These are phyloP conservation scores for Pleurotus tuber-regium DNA, from an alignment of 768 basidiomycete species.

Conservation along the genomic window DNA sequence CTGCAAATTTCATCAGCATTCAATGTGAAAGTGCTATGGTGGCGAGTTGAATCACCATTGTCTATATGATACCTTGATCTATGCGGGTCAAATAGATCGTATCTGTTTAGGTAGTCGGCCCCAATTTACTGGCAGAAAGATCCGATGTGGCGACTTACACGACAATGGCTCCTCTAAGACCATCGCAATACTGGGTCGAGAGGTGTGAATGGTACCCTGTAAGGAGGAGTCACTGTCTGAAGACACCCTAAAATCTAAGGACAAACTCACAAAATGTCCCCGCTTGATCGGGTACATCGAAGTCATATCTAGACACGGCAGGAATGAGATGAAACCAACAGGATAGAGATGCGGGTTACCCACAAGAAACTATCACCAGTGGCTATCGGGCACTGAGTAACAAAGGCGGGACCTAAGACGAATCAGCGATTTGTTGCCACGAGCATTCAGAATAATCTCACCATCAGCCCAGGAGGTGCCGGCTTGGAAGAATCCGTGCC, in stretches of 20 bases:
- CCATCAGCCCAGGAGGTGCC: constrained; percentile 34
- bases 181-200: constrained; percentile 31
- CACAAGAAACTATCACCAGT: constrained; percentile 38
- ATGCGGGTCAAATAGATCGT: constrained; percentile 44
- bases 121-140: constrained; percentile 18
- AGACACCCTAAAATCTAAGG: neutral
- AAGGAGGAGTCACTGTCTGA: constrained; percentile 37
- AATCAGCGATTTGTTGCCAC: neutral
- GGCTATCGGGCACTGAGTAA: constrained; percentile 43
- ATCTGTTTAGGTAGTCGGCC: constrained; percentile 36
- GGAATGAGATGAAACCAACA: constrained; percentile 41
- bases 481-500: constrained; percentile 32
- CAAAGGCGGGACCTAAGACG: neutral
- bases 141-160: neutral
- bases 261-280: constrained; percentile 28
- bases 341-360: neutral
- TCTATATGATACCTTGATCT: constrained; percentile 31
- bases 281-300: constrained; percentile 32
- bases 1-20: constrained; percentile 14
- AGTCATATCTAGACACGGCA: constrained; percentile 37
- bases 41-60: constrained; percentile 19
- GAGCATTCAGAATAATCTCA: neutral
- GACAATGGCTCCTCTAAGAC: constrained; percentile 33
- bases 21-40: neutral
- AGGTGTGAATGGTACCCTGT: constrained; percentile 33